Evolutionary conservation across 1,284 basidiomycete species (phyloP).

Genomic region (Macrocystidia cucumis): DNA sequence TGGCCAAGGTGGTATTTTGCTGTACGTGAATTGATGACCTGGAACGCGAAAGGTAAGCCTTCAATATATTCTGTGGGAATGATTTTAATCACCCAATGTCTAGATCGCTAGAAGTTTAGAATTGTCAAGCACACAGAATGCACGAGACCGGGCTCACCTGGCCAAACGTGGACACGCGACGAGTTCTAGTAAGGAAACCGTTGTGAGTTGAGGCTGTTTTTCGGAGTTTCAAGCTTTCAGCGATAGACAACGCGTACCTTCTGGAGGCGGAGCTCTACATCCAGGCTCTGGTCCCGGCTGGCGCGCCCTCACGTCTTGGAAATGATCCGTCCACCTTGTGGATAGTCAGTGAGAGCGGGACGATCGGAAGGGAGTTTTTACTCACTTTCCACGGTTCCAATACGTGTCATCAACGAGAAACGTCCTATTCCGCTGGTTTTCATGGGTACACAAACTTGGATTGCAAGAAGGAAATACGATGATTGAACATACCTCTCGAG

Average conservation of each 20-base stretch:
- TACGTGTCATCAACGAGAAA: slow-evolving; percentile 49
- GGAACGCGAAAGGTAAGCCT: background rate
- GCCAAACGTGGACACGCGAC: slow-evolving; percentile 64
- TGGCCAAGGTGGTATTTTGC: slow-evolving; percentile 58
- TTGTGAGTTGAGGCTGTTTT: no score
- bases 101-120: slow-evolving; percentile 14
- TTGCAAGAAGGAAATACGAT: slow-evolving; percentile 3
- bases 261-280: slow-evolving; percentile 51
- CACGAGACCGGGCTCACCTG: slow-evolving; percentile 32
- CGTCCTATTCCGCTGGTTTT: slow-evolving; percentile 43
- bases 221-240: background rate
- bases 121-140: slow-evolving; percentile 2
- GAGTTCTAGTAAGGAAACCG: slow-evolving; percentile 37
- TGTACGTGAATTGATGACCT: slow-evolving; percentile 58
- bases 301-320: slow-evolving; percentile 43
- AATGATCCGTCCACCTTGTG: slow-evolving; percentile 60
- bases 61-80: background rate
- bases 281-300: slow-evolving; percentile 61
- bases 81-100: slow-evolving; percentile 55
- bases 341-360: slow-evolving; percentile 1
- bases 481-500: slow-evolving; percentile 43
- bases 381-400: slow-evolving; percentile 65
- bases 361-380: slow-evolving; percentile 7
- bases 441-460: slow-evolving; percentile 7
- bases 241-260: slow-evolving; percentile 31